A percentile compares a stretch with the other conserved stretches of the same genome.
These are phyloP conservation scores for Bipolaris zeicola DNA, from an alignment of 2,329 filamentous ascomycete species.

Conservation along the genomic window DNA sequence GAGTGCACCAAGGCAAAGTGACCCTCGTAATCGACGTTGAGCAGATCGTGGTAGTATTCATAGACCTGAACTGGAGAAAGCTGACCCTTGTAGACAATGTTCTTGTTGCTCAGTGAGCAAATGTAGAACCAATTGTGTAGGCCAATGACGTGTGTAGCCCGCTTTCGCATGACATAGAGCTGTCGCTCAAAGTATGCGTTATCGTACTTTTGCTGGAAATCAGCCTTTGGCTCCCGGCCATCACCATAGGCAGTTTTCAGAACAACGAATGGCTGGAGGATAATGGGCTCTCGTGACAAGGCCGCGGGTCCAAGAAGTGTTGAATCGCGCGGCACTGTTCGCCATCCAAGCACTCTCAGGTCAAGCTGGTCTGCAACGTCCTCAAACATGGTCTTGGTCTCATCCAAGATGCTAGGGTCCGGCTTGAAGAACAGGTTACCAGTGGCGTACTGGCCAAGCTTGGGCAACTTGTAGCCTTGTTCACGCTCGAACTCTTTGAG, in stretches of 20 bases:
- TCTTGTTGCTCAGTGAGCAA: constrained; percentile 95
- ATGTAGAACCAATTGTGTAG: constrained; percentile 99
- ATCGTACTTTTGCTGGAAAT: constrained; percentile 81
- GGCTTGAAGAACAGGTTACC: constrained; percentile 99
- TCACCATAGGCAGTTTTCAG: constrained; percentile 82
- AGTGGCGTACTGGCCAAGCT: constrained; percentile 90
- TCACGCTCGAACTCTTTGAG: constrained; percentile 97
- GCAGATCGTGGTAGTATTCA: constrained; percentile 95
- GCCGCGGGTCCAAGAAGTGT: constrained; percentile 91
- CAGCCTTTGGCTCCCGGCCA: constrained; percentile 76
- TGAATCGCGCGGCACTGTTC: constrained; percentile 92
- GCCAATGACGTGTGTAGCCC: constrained; percentile 90
- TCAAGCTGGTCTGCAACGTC: constrained; percentile 87
- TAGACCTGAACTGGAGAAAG: constrained; percentile 94
- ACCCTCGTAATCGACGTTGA: constrained; percentile 95
- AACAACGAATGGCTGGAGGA: constrained; percentile 94
- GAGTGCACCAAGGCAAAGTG: constrained; percentile 97
- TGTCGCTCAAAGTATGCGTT: constrained; percentile 88
- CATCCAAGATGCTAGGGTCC: constrained; percentile 83
- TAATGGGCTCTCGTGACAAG: constrained; percentile 90
- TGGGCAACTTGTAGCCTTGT: constrained; percentile 84
- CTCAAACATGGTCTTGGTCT: constrained; percentile 92
- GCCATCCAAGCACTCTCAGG: constrained; percentile 92
- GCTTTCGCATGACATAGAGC: constrained; percentile 92
- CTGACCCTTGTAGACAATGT: constrained; percentile 99